A percentile compares a stretch with the other conserved stretches of the same genome.
phyloP scores from a whole-genome alignment of 2,329 filamentous ascomycete genomes.

The Ceratocystis cubensis region DNA sequence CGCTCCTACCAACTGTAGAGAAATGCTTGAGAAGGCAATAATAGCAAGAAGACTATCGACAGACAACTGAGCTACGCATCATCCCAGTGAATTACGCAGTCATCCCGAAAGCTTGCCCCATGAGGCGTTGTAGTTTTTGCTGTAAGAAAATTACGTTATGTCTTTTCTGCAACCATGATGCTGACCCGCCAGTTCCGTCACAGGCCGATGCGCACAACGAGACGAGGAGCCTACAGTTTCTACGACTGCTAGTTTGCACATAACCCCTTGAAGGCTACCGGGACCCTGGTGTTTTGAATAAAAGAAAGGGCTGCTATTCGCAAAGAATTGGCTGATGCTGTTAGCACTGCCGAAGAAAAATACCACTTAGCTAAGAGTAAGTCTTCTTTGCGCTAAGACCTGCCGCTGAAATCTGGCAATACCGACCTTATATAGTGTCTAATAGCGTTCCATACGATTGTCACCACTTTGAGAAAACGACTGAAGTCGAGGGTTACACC shows the following conservation, averaged over 20 bases:
- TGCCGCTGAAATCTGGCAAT: background rate
- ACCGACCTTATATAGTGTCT: slow-evolving; percentile 23
- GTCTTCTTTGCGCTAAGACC: slow-evolving; percentile 19
- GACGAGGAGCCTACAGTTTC: slow-evolving; percentile 31
- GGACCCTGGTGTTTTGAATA: slow-evolving; percentile 15
- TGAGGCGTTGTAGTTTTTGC: slow-evolving; percentile 35
- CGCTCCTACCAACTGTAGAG: too few relatives aligned
- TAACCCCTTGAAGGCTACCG: slow-evolving; percentile 31
- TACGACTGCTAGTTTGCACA: slow-evolving; percentile 33
- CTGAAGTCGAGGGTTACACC: slow-evolving; percentile 42
- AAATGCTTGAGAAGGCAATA: too few relatives aligned
- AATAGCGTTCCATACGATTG: slow-evolving; percentile 31
- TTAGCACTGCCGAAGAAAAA: slow-evolving; percentile 33
- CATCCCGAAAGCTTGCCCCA: slow-evolving; percentile 30
- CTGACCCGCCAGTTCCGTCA: background rate
- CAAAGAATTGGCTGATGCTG: slow-evolving; percentile 36
- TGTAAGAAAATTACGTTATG: slow-evolving; percentile 23
- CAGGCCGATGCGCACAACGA: slow-evolving; percentile 27
- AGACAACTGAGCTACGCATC: too few relatives aligned
- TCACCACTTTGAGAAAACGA: slow-evolving; percentile 45
- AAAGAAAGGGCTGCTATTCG: slow-evolving; percentile 36
- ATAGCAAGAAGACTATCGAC: too few relatives aligned
- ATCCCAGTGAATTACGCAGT: slow-evolving; percentile 18
- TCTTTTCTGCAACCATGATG: background rate
- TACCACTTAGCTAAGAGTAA: slow-evolving; percentile 25